phyloP scores from a whole-genome alignment of 2,329 filamentous ascomycete genomes.

The Alternaria sp. region DNA sequence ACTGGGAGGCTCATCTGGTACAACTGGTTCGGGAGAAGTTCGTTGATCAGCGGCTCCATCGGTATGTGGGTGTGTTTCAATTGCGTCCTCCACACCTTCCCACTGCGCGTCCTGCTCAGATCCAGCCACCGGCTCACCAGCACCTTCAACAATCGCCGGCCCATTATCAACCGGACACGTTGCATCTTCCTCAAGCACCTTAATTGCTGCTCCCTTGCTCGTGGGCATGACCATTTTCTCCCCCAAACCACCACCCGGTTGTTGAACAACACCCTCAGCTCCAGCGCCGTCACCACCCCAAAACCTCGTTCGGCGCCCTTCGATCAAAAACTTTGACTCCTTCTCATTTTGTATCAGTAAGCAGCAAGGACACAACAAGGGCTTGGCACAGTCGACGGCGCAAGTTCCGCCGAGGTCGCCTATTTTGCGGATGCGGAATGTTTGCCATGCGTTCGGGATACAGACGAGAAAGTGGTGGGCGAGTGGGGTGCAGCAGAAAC shows the following conservation, averaged over 20 bases:
- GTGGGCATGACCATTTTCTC: constrained; percentile 4
- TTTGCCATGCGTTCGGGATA: constrained; percentile 6
- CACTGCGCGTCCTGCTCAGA: background rate
- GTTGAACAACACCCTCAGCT: background rate
- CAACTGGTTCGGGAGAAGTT: background rate
- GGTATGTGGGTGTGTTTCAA: background rate
- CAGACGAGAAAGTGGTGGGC: constrained; percentile 6
- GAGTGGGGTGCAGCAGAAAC: constrained; percentile 2
- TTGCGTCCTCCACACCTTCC: background rate
- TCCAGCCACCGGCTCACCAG: background rate
- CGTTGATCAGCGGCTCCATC: background rate
- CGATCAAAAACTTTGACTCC: background rate
- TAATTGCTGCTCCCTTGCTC: background rate
- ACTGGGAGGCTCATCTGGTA: background rate
- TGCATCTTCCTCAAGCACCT: background rate
- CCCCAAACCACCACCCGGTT: background rate
- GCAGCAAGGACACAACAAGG: constrained; percentile 9
- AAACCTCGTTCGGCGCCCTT: background rate
- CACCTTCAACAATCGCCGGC: background rate
- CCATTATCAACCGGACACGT: background rate
- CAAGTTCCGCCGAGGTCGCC: constrained; percentile 1
- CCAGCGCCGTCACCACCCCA: constrained; percentile 1
- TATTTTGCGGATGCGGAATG: background rate
- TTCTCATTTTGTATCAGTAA: constrained; percentile 10
- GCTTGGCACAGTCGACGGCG: constrained; percentile 3